Evolutionary conservation across 441 rosid genomes (phyloP).

Genomic region (Cnidoscolus chayamansa): DNA sequence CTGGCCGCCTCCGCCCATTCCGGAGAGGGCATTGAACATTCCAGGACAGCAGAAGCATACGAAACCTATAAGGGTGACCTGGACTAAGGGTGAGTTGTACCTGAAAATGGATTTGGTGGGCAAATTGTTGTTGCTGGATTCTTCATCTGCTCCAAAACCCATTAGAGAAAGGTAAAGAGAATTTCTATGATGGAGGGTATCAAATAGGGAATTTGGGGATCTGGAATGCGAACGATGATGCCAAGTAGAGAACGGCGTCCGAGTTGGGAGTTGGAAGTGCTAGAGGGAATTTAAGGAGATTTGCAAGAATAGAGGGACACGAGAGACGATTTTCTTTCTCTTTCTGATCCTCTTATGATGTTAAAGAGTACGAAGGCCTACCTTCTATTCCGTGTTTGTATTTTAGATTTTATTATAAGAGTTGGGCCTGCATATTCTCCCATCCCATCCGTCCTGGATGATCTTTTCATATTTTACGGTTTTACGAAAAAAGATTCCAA

Average conservation of each 20-base stretch:
- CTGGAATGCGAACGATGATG: background rate
- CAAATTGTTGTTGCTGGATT: slow-evolving; percentile 9
- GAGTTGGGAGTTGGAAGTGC: background rate
- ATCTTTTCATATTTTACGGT: too few relatives aligned
- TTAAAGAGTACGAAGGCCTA: slow-evolving; percentile 3
- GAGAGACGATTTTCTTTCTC: too few relatives aligned
- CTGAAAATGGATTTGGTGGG: slow-evolving; percentile 30
- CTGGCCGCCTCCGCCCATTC: slow-evolving; percentile 97
- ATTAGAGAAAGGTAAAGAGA: slow-evolving; percentile 1
- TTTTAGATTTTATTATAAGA: background rate
- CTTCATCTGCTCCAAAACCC: slow-evolving; percentile 32
- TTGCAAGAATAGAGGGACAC: background rate
- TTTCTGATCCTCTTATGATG: background rate
- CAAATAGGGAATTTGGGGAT: background rate
- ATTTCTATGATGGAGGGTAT: background rate
- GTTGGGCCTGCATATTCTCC: too few relatives aligned
- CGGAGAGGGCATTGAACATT: slow-evolving; percentile 91
- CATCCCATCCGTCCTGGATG: too few relatives aligned
- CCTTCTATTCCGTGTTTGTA: background rate
- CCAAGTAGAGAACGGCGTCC: background rate
- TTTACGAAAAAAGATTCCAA: too few relatives aligned
- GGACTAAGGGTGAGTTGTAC: slow-evolving; percentile 73
- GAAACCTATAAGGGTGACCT: slow-evolving; percentile 64
- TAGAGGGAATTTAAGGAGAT: background rate
- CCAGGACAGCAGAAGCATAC: slow-evolving; percentile 98